A percentile compares a stretch with the other conserved stretches of the same genome.
These are phyloP conservation scores for Haematococcus sp. DNA, from an alignment of 139 green algal species.

Conservation along the genomic window DNA sequence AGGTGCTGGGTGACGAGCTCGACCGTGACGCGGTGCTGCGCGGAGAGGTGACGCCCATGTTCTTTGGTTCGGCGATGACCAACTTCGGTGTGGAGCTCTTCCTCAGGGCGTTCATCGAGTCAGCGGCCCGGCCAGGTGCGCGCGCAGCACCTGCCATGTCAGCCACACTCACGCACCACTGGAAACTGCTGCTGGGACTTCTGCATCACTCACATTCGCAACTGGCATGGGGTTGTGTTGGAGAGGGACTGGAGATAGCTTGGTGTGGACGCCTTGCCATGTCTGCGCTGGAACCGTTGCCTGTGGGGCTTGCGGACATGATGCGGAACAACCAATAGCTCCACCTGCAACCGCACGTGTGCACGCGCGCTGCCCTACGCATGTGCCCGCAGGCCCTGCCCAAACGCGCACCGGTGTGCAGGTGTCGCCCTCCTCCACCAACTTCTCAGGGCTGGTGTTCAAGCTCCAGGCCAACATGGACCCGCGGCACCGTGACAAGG, in stretches of 20 bases:
- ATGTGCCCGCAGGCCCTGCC: not conserved
- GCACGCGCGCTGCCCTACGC: too few species aligned
- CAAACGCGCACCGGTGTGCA: constrained; percentile 19
- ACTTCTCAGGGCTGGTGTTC: constrained; percentile 74
- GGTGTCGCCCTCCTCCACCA: constrained; percentile 35
- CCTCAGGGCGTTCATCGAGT: constrained; percentile 52
- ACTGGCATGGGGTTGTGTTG: too few species aligned
- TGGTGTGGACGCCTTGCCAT: too few species aligned
- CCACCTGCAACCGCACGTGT: too few species aligned
- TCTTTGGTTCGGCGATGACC: constrained; percentile 73
- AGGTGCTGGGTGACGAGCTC: constrained; percentile 61
- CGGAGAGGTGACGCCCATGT: constrained; percentile 70
- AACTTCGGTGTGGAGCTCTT: constrained; percentile 83
- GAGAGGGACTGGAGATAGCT: too few species aligned
- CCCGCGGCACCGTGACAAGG: constrained; percentile 54
- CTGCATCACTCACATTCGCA: too few species aligned
- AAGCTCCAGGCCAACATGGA: constrained; percentile 85
- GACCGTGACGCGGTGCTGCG: constrained; percentile 54
- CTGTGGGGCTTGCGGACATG: too few species aligned
- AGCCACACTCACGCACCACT: not conserved
- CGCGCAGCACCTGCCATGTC: not conserved
- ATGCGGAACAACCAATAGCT: too few species aligned
- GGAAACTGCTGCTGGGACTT: too few species aligned
- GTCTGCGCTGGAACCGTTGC: too few species aligned
- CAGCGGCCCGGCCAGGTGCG: constrained; percentile 11